phyloP scores from a whole-genome alignment of 768 basidiomycete species.

The Amanita phalloides region DNA sequence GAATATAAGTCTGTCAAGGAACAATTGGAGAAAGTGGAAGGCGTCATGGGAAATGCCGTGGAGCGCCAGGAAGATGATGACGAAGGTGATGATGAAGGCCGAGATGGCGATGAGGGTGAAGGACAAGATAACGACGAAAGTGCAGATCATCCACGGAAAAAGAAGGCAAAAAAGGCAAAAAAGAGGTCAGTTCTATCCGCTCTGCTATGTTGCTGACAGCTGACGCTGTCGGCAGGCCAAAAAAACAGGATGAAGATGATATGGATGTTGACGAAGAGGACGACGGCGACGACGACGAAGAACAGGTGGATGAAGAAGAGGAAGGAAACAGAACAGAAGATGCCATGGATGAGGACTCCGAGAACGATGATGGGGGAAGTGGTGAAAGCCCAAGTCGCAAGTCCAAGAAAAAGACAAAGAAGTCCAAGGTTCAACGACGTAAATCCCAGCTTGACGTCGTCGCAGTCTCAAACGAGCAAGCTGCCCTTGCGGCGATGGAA shows the following conservation, averaged over 20 bases:
- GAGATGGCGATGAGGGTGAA: slow-evolving; percentile 16
- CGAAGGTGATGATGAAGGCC: slow-evolving; percentile 19
- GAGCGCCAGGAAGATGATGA: slow-evolving; percentile 29
- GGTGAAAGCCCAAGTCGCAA: slow-evolving; percentile 17
- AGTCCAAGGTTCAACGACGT: slow-evolving; percentile 41
- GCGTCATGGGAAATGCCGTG: slow-evolving; percentile 51
- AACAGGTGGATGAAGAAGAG: slow-evolving; percentile 13
- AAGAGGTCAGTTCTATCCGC: slow-evolving; percentile 17
- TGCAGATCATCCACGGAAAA: not conserved
- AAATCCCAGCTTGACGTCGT: slow-evolving; percentile 62
- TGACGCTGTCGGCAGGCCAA: slow-evolving; percentile 13
- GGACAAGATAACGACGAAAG: slow-evolving; percentile 19
- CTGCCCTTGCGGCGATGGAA: slow-evolving; percentile 57
- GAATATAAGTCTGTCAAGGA: slow-evolving; percentile 52
- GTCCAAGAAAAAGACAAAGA: slow-evolving; percentile 24
- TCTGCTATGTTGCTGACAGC: not conserved
- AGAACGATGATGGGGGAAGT: slow-evolving; percentile 24
- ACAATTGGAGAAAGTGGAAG: slow-evolving; percentile 66
- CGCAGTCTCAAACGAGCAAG: slow-evolving; percentile 62
- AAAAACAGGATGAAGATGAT: slow-evolving; percentile 24
- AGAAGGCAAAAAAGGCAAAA: slow-evolving; percentile 7
- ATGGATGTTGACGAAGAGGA: slow-evolving; percentile 50
- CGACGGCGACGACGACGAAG: slow-evolving; percentile 21
- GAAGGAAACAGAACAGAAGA: slow-evolving; percentile 26
- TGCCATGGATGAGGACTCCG: slow-evolving; percentile 26